Evolutionary conservation across 495 filamentous ascomycete genomes (phyloP).

Genomic region (Parachaetomium inaequale): DNA sequence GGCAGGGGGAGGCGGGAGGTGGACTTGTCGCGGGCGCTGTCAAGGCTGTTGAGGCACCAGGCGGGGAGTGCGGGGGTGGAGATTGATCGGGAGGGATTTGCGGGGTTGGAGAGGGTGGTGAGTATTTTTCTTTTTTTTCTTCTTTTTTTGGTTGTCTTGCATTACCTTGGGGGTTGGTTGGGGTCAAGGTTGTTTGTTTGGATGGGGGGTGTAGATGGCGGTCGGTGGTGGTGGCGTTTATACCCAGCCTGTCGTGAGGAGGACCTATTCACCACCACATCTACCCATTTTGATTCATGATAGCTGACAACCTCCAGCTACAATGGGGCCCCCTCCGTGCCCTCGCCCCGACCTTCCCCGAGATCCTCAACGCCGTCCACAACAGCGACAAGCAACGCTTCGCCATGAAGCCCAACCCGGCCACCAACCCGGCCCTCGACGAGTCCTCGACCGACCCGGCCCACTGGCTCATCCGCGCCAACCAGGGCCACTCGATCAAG

Average conservation of each 20-base stretch:
- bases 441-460: slow-evolving; percentile 48
- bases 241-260: not conserved
- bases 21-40: slow-evolving; percentile 75
- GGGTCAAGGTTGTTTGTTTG: not conserved
- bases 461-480: slow-evolving; percentile 86
- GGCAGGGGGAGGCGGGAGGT: slow-evolving; percentile 51
- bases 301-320: slow-evolving; percentile 47
- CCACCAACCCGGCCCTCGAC: slow-evolving; percentile 33
- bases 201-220: not conserved
- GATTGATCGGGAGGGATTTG: slow-evolving; percentile 76
- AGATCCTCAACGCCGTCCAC: slow-evolving; percentile 66
- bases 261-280: too few species aligned
- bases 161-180: not conserved
- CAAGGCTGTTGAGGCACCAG: slow-evolving; percentile 75
- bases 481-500: slow-evolving; percentile 80
- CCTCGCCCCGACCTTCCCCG: slow-evolving; percentile 66
- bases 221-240: not conserved
- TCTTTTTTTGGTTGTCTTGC: too few species aligned
- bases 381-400: slow-evolving; percentile 91
- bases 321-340: slow-evolving; percentile 64
- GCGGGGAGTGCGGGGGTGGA: slow-evolving; percentile 73
- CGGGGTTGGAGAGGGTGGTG: slow-evolving; percentile 73
- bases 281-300: too few species aligned
- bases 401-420: slow-evolving; percentile 49
- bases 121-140: slow-evolving; percentile 35